Conservation (phyloP, 805 yeast genomes). For the Saturnispora quitensis region DNA sequence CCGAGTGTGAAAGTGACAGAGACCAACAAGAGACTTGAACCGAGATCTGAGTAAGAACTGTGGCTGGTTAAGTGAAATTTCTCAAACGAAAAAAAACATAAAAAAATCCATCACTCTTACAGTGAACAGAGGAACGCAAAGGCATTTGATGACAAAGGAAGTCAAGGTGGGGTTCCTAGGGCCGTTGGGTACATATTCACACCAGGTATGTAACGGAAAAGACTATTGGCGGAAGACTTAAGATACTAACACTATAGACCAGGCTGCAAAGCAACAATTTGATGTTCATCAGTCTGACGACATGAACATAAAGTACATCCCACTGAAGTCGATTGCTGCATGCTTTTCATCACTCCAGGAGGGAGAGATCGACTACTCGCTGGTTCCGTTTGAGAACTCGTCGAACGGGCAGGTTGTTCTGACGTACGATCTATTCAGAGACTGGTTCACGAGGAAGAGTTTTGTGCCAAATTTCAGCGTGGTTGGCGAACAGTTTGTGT, state of each 20-base stretch:
- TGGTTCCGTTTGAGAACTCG: slow-evolving; percentile 89
- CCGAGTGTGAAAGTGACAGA: neutral
- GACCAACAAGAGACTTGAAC: neutral
- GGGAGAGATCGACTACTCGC: slow-evolving; percentile 50
- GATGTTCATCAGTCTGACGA: slow-evolving; percentile 18
- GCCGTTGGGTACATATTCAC: slow-evolving; percentile 89
- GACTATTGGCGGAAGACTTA: neutral
- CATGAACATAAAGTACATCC: slow-evolving; percentile 19
- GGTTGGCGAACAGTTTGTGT: slow-evolving; percentile 72
- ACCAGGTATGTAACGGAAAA: slow-evolving; percentile 44
- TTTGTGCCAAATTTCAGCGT: slow-evolving; percentile 37
- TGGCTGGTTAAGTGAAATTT: neutral
- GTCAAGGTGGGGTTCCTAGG: slow-evolving; percentile 69
- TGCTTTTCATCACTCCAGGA: slow-evolving; percentile 52
- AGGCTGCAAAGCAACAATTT: slow-evolving; percentile 43
- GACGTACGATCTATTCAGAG: slow-evolving; percentile 74
- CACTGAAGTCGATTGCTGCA: slow-evolving; percentile 40
- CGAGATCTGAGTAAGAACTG: neutral
- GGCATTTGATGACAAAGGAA: neutral
- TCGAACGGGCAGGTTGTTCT: slow-evolving; percentile 89
- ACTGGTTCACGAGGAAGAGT: slow-evolving; percentile 36
- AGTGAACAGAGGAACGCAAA: neutral
- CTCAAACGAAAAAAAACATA: neutral
- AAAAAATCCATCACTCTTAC: neutral
- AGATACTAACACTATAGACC: neutral